Base-by-base conservation (phyloP, 805 yeast genomes). In the Candida quercuum region DNA sequence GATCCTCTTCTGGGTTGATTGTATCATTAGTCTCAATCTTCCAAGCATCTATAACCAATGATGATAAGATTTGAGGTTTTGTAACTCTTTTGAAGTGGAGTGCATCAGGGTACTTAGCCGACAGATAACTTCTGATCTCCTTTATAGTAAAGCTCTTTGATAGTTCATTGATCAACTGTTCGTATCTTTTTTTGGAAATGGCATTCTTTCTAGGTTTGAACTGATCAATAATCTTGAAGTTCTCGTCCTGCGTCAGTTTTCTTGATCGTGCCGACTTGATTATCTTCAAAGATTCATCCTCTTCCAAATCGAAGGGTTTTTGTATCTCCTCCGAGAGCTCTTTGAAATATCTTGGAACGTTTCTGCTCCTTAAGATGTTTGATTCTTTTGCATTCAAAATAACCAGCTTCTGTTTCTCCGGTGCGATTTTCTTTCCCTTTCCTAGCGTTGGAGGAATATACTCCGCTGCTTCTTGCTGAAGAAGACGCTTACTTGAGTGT, bases 381-480 rank as follows among this genome's bases (percentile, higher is more conserved):
- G 54, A 49, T 32, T 50, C 43, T 6, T 36, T 28, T 5, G 55
- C 57, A 27, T 50, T 36, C 28, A 52, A 32, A 9, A 52, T 52
- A 15, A 52, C 48, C 8, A 52, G 26, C 19, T 35, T 33, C 34
- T 49, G 57, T 28, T 49, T 52, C 24, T 20, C 37, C n/a, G 57
- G 47, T 3, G 51, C 40, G 12, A 41, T 41, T 39, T 52, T 52
- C 43, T 50, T 52, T 2, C 57, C 55, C n/a, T 43, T 36, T 10
- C 51, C 54, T 19, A 51, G 32, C 25, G 33, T 40, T 2, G 37
- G 11, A 2, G 30, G 13, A 2, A 17, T 8, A 7, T 29, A 25
- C 6, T 12, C n/a, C n/a, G 20, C 6, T 22, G 19, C n/a, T 13
- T 18, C 23, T 13, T 29, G 32, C 11, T n/a, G n/a, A n/a, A 29